Evolutionary conservation across 768 basidiomycete species (phyloP).

Genomic region (Amanita rubescens): DNA sequence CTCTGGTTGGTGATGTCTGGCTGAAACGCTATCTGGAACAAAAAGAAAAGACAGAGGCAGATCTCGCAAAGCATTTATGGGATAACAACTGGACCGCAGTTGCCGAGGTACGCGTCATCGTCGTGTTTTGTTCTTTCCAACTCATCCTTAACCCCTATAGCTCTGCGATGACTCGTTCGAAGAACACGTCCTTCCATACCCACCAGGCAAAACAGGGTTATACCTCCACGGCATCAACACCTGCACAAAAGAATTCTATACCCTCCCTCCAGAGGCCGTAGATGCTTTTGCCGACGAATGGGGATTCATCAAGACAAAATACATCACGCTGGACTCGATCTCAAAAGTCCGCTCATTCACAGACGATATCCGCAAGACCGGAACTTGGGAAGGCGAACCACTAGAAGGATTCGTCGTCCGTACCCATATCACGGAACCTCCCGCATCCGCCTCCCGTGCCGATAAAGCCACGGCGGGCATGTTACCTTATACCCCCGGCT

Average conservation of each 20-base stretch:
- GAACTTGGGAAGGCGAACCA: conserved; percentile 75
- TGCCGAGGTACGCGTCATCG: conserved; percentile 60
- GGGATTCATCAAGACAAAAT: conserved; percentile 82
- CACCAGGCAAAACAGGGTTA: conserved; percentile 77
- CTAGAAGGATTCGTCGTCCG: conserved; percentile 96
- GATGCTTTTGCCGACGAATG: conserved; percentile 80
- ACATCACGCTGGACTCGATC: conserved; percentile 50
- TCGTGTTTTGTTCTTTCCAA: not conserved
- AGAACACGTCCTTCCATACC: conserved; percentile 87
- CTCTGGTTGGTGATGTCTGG: conserved; percentile 82
- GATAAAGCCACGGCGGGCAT: conserved; percentile 19
- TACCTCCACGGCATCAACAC: conserved; percentile 90
- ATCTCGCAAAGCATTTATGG: conserved; percentile 73
- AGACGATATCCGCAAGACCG: conserved; percentile 52
- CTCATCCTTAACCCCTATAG: conserved; percentile 33
- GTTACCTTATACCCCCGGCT: conserved; percentile 68
- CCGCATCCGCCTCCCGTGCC: conserved; percentile 13
- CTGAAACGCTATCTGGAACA: conserved; percentile 55
- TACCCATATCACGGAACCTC: conserved; percentile 48
- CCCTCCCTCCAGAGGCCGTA: conserved; percentile 59
- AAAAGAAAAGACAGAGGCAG: conserved; percentile 58
- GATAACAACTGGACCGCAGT: conserved; percentile 83
- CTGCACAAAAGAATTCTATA: conserved; percentile 58
- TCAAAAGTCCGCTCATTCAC: conserved; percentile 69
- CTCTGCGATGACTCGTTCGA: conserved; percentile 97